Base-by-base conservation (phyloP, 208 protist species). In the Crithidia bombi region DNA sequence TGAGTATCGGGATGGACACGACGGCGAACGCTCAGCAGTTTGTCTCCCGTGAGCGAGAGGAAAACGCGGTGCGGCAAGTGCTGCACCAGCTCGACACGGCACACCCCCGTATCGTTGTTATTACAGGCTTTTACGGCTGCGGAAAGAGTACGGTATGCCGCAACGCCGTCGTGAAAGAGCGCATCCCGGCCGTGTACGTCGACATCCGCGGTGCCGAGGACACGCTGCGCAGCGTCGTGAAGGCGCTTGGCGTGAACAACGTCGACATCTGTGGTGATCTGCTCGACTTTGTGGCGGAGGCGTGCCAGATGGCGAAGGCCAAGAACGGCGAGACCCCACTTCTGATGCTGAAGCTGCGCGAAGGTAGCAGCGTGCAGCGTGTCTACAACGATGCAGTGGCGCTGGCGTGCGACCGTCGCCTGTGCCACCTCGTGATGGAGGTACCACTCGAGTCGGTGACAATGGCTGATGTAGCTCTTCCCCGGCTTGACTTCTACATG, bases 231-330 rank as follows among this genome's bases (percentile, higher is more conserved):
- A 82, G 80, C 50, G 69, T 85, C 23, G 81, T 82, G 17, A 85
- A 89, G 58, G 82, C 86, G 2, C 65, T 94, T 6, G 86, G 86
- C 12, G 85, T 94, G 5, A 81, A 85, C 39, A 94, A 91, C 44
- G 77, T 92, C 19, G 89, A 94, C 11, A 81, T 84, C 3, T 94
- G 89, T 61, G 86, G 89, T n/a, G 86, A 94, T 54, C 51, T 94
- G 52, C 69, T 89, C 21, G 85, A 90, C 54, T 94, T 94, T 44
- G 79, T 86, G 0, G 76, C 63, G 0, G 81, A 82, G 19, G 72
- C 72, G 43, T 82, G 70, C 30, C 64, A 58, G 72, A 64, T 74
- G 65, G 36, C 73, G 14, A 82, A 81, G 44, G 32, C 66, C 5
- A 77, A 78, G 63, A 66, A 78, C 52, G 87, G 87, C 41, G 49